phyloP scores from a whole-genome alignment of 805 yeast genomes.

The Nakazawaea sp. region DNA sequence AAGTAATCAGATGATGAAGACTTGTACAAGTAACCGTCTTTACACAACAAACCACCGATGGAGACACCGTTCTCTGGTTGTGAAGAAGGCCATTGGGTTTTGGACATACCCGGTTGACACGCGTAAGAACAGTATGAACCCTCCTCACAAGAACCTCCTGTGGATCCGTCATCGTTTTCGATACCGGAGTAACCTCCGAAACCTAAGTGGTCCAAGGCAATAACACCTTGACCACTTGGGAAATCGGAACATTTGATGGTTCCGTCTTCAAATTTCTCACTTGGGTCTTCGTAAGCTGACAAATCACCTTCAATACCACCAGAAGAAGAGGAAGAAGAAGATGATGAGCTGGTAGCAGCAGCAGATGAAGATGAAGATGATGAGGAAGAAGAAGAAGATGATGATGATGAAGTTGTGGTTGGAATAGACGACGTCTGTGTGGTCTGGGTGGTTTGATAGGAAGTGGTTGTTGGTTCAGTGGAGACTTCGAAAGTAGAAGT shows the following conservation, averaged over 20 bases:
- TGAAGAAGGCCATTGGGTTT: conserved; percentile 68
- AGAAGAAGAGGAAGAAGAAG: conserved; percentile 25
- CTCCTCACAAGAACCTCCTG: conserved; percentile 52
- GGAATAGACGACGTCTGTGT: conserved; percentile 17
- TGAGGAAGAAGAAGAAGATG: conserved; percentile 24
- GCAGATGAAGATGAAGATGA: conserved; percentile 24
- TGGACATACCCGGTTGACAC: conserved; percentile 75
- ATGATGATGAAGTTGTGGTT: conserved; percentile 17
- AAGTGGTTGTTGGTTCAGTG: conserved; percentile 20
- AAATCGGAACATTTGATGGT: conserved; percentile 55
- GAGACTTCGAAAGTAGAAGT: conserved; percentile 19
- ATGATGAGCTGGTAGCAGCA: conserved; percentile 18
- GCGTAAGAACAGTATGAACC: conserved; percentile 74
- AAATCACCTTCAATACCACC: conserved; percentile 50
- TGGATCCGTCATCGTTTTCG: conserved; percentile 36
- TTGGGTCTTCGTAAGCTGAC: conserved; percentile 47
- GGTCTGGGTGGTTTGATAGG: conserved; percentile 18
- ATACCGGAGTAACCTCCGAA: conserved; percentile 84
- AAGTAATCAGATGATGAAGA: conserved; percentile 46
- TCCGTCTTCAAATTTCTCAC: conserved; percentile 66
- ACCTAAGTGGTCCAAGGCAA: conserved; percentile 63
- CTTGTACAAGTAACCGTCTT: conserved; percentile 54
- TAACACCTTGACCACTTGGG: conserved; percentile 82
- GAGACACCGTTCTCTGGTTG: conserved; percentile 68
- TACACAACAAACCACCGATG: conserved; percentile 64